Evolutionary conservation across 164 flowering plant species (phyloP), one percentile per base, ranked within the genome.

Genomic region (Chloranthus sessilifolius): DNA sequence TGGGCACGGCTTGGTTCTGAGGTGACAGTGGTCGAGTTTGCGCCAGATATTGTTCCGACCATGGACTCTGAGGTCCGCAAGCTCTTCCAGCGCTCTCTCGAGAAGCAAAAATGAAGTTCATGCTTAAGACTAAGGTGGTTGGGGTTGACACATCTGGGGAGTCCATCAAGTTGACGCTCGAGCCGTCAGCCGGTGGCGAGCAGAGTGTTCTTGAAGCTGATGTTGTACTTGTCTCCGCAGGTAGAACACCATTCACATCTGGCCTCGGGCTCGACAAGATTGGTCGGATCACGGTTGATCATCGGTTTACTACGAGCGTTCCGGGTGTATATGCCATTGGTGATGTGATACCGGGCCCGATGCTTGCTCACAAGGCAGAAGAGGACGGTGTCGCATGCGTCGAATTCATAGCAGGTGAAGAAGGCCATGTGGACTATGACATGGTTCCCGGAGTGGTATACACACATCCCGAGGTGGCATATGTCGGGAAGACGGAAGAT

Each of bases 361-460:
- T 83, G 90, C 62, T 85, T 37, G 95, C 95, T 22, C 95, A 85
- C 77, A 85, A 85, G 69, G 95, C 95, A 19, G 90, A 83, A 60
- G 90, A 85, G 55, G 95, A 85, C 62, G 95, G 95, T n/a, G 84
- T 83, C 45, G 95, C 90, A 2, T 80, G 88, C 52, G 95, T 79
- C 3, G 95, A 85, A 58, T 74, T 70, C 62, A 68, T 85, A 34
- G 90, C 90, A n/a, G 95, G 95, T 5, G 79, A 85, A 48, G 75
- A 61, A 43, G 88, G 82, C 28, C 88, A 80, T 59, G 88, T 85
- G 49, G 95, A 85, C 71, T 83, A 85, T 44, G 83, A 83, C 47
- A 44, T 69, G 74, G 88, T 86, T 21, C 95, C 95, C 26, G 91
- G 88, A 1, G 95, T 86, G 53, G 83, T 77, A 10, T 86, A 83